Conservation (phyloP, 2,329 filamentous ascomycete species). For the Botrytis pseudocinerea region DNA sequence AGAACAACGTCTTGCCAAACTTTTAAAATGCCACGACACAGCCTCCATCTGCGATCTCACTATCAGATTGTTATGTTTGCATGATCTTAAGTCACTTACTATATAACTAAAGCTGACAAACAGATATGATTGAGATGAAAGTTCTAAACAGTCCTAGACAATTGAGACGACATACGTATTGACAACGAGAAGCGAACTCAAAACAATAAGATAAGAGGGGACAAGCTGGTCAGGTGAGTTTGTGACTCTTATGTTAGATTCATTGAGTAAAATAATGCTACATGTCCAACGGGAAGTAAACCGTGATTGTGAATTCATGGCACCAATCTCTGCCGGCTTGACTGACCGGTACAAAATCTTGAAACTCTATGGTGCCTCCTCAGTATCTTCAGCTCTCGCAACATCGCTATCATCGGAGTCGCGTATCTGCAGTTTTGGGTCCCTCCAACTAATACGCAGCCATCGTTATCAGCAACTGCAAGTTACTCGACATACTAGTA, state of each 20-base stretch:
- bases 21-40: not conserved
- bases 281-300: not conserved
- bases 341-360: not conserved
- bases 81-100: not conserved
- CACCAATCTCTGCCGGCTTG: not conserved
- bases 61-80: not conserved
- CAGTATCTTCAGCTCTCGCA: not conserved
- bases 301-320: too few species aligned
- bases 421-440: not conserved
- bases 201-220: not conserved
- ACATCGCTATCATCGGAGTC: not conserved
- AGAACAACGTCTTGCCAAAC: not conserved
- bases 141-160: too few species aligned
- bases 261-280: not conserved
- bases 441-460: slow-evolving; percentile 4
- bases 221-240: not conserved
- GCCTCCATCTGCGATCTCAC: not conserved
- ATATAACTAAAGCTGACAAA: not conserved
- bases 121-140: not conserved
- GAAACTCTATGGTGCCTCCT: not conserved
- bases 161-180: too few species aligned
- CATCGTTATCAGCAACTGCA: not conserved
- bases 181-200: fast-evolving
- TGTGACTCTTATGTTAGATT: not conserved
- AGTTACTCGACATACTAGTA: fast-evolving